A percentile compares a stretch with the other conserved stretches of the same genome.
phyloP scores from a whole-genome alignment of 352 stramenopile species.

The Phytophthora tentaculata region DNA sequence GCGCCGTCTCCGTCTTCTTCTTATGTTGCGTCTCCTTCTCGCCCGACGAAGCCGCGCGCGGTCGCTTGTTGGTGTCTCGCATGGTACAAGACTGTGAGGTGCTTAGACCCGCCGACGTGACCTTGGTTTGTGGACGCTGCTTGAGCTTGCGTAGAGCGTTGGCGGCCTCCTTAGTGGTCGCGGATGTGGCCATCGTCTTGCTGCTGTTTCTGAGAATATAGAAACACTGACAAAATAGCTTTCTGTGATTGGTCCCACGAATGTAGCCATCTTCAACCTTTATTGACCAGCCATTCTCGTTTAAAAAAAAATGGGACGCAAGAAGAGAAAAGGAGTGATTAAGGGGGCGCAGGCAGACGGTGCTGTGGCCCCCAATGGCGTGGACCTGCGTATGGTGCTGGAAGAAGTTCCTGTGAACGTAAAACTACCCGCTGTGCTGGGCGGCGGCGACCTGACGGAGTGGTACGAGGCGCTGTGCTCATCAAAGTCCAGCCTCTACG shows the following conservation, averaged over 20 bases:
- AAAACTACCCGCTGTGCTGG: conserved; percentile 40
- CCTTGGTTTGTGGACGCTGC: conserved; percentile 11
- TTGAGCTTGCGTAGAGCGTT: conserved; percentile 15
- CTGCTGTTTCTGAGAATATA: conserved; percentile 3
- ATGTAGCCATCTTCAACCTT: conserved; percentile 17
- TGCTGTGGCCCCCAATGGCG: conserved; percentile 33
- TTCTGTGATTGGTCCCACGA: neutral
- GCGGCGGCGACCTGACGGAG: conserved; percentile 36
- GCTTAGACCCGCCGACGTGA: neutral
- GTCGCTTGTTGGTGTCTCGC: conserved; percentile 37
- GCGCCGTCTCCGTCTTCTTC: conserved; percentile 26
- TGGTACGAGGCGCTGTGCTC: conserved; percentile 56
- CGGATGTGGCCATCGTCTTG: conserved; percentile 12
- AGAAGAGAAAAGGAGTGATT: conserved; percentile 78
- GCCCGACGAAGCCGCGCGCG: conserved; percentile 17
- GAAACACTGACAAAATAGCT: neutral
- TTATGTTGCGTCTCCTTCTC: conserved; percentile 14
- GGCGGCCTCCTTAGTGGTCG: conserved; percentile 22
- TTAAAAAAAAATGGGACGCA: conserved; percentile 82
- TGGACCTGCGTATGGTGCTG: conserved; percentile 43
- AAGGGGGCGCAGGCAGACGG: conserved; percentile 52
- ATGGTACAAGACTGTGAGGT: neutral
- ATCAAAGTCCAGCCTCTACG: conserved; percentile 47
- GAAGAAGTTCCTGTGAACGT: conserved; percentile 40
- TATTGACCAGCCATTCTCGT: conserved; percentile 6